phyloP scores from a whole-genome alignment of 2,329 filamentous ascomycete species.

The Cryoendolithus antarcticus region DNA sequence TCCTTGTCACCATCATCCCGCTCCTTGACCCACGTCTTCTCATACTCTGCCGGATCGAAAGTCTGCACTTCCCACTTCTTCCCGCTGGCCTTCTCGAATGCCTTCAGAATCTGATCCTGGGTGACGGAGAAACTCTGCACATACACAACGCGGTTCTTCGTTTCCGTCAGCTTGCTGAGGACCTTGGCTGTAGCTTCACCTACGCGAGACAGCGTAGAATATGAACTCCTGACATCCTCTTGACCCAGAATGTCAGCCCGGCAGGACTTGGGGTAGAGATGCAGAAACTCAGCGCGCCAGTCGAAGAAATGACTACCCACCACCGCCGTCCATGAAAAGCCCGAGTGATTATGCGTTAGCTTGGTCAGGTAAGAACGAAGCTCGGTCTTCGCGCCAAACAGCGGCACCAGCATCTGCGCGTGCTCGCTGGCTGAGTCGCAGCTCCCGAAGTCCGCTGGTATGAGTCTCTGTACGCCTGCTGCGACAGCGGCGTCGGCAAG shows the following conservation, averaged over 20 bases:
- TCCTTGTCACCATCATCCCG: conserved; percentile 24
- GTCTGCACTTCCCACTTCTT: conserved; percentile 38
- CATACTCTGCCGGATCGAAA: conserved; percentile 22
- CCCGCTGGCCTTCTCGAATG: conserved; percentile 38
- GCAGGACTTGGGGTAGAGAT: conserved; percentile 38
- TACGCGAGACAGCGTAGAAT: conserved; percentile 40
- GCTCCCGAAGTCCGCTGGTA: conserved; percentile 47
- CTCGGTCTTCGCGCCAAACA: conserved; percentile 39
- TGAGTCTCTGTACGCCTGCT: conserved; percentile 48
- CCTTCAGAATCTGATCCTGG: conserved; percentile 44
- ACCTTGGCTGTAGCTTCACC: conserved; percentile 40
- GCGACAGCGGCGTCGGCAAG: conserved; percentile 47
- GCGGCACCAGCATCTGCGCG: conserved; percentile 32
- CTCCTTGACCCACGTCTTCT: conserved; percentile 23
- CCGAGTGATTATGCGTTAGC: conserved; percentile 22
- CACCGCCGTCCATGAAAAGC: conserved; percentile 48
- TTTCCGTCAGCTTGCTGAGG: conserved; percentile 38
- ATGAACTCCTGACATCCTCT: conserved; percentile 40
- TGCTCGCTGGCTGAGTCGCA: conserved; percentile 27
- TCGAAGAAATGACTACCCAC: conserved; percentile 51
- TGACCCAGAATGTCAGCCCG: conserved; percentile 45
- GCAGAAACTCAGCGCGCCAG: conserved; percentile 44
- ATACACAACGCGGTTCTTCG: conserved; percentile 46
- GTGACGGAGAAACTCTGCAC: conserved; percentile 46
- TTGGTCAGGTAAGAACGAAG: conserved; percentile 41